Conservation (phyloP, 169 alveolate species). For the Eimeria zaria region DNA sequence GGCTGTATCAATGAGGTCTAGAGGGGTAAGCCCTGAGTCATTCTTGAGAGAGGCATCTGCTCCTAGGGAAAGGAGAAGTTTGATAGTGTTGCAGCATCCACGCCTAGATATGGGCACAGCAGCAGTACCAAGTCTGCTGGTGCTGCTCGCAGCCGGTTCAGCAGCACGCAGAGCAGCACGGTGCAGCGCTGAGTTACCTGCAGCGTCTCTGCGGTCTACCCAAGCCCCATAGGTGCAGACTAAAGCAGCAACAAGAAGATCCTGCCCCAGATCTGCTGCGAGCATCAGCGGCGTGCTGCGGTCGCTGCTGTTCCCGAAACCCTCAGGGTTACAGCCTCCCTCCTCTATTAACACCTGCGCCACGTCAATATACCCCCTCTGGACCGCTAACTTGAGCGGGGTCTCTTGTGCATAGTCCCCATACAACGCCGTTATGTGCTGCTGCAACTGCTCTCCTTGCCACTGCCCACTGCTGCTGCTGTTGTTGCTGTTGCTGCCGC, state of each 20-base stretch:
- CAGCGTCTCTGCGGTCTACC: slow-evolving; percentile 90
- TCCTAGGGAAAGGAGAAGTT: slow-evolving; percentile 86
- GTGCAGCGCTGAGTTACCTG: slow-evolving; percentile 92
- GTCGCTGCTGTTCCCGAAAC: slow-evolving; percentile 83
- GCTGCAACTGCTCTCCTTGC: slow-evolving; percentile 67
- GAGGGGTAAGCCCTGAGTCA: slow-evolving; percentile 86
- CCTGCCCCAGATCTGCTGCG: slow-evolving; percentile 92
- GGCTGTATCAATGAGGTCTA: slow-evolving; percentile 45
- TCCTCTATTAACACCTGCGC: slow-evolving; percentile 87
- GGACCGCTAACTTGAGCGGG: slow-evolving; percentile 90
- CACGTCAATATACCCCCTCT: slow-evolving; percentile 89
- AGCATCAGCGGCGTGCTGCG: slow-evolving; percentile 93
- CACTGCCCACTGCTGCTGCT: slow-evolving; percentile 49
- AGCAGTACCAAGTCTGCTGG: background rate
- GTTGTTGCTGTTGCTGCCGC: slow-evolving; percentile 22
- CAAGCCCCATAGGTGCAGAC: slow-evolving; percentile 90
- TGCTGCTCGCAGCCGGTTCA: background rate
- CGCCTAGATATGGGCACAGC: background rate
- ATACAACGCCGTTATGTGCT: slow-evolving; percentile 21
- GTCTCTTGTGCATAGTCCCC: slow-evolving; percentile 85
- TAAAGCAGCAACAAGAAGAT: slow-evolving; percentile 88
- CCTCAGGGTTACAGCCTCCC: slow-evolving; percentile 88
- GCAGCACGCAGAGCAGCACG: slow-evolving; percentile 85
- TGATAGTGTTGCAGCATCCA: slow-evolving; percentile 13
- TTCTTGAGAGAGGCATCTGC: slow-evolving; percentile 86